Evolutionary conservation across 2,329 filamentous ascomycete species (phyloP), one percentile per base, ranked within the genome.

Genomic region (Leptographium lundbergii): DNA sequence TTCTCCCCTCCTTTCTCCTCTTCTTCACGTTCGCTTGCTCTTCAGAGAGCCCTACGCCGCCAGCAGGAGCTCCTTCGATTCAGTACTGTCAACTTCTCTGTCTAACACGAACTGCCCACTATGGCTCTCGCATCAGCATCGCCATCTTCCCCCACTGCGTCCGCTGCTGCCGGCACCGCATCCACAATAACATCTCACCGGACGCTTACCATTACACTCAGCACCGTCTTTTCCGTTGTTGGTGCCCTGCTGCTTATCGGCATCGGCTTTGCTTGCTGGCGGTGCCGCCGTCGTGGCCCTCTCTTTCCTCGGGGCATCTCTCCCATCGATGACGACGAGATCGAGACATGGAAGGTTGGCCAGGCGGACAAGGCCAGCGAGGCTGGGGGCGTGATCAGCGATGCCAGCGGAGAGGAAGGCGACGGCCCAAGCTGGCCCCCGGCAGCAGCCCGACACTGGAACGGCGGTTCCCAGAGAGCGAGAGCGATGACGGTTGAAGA

Each of bases 261-360:
- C 6, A 65, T 67, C 22, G 62, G 74, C 3, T 66, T 76, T 75
- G 56, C 66, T 77, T 54, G 69, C 70, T 69, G 73, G 56, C 69
- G 73, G 48, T 70, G 73, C 52, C 70, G 73, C 50, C 73, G 66
- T 55, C 70, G 70, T 39, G 63, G 67, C 14, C 72, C 71, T 4
- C 73, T 83, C 59, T 74, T 80, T 63, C 73, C 75, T 56, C 73
- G 82, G 56, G 81, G 80, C 54, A 80, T 81, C 52, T 81, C 81
- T 0, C 82, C 83, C 14, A 84, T 86, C 61, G 77, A 80, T 62
- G 83, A 86, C 64, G 81, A 85, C 61, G 83, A 86, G 67, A 86
- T 86, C 60, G 80, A 81, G 64, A 82, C 80, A 4, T 86, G 83
- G 83, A 83, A 81, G 66, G 70, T 71, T 32, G 72, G 70, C 57